phyloP scores from a whole-genome alignment of 371 early-diverging fungal species.

The Lichtheimia ornata region DNA sequence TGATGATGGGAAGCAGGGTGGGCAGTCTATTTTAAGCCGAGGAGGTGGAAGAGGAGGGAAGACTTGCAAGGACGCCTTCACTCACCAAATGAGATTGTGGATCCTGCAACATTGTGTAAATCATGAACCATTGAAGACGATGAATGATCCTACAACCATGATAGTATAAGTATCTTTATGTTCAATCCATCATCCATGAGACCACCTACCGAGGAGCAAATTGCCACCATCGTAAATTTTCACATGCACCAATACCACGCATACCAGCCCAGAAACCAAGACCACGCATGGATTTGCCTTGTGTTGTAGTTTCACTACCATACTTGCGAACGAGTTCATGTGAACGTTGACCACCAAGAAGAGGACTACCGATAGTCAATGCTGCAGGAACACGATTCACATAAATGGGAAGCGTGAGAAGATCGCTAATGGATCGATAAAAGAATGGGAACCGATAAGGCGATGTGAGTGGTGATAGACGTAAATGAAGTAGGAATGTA shows the following conservation, averaged over 20 bases:
- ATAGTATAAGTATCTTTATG: background rate
- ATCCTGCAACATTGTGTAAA: slow-evolving; percentile 44
- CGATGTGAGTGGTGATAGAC: slow-evolving; percentile 43
- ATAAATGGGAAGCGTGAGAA: slow-evolving; percentile 43
- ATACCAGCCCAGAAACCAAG: slow-evolving; percentile 8
- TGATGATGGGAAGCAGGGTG: too few species aligned
- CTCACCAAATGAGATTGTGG: slow-evolving; percentile 9
- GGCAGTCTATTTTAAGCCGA: too few species aligned
- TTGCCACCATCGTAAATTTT: slow-evolving; percentile 7
- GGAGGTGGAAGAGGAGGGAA: too few species aligned
- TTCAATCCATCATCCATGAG: background rate
- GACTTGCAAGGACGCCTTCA: too few species aligned
- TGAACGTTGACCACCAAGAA: slow-evolving; percentile 21
- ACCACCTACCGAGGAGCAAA: background rate
- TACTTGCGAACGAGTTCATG: slow-evolving; percentile 17
- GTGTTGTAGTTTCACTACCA: slow-evolving; percentile 9
- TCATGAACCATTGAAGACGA: slow-evolving; percentile 38
- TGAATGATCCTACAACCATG: slow-evolving; percentile 23
- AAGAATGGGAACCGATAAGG: slow-evolving; percentile 46
- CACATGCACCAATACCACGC: background rate
- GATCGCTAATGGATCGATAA: slow-evolving; percentile 38
- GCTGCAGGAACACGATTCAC: slow-evolving; percentile 26
- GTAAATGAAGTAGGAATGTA: slow-evolving; percentile 39
- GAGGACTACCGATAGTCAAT: slow-evolving; percentile 24
- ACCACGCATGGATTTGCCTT: background rate